These are phyloP conservation scores for Fusarium torreyae DNA, from an alignment of 2,329 filamentous ascomycete genomes.

Conservation along the genomic window DNA sequence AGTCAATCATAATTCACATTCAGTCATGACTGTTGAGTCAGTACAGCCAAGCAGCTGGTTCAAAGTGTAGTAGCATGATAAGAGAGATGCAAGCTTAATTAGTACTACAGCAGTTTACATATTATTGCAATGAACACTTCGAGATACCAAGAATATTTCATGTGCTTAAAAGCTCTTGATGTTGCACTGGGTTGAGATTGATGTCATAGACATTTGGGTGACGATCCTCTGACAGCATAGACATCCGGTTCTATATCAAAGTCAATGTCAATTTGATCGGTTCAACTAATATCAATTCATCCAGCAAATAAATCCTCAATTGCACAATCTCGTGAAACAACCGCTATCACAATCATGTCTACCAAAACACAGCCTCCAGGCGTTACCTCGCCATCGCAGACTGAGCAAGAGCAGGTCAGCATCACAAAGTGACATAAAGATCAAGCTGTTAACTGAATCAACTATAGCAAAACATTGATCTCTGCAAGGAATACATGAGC, in stretches of 20 bases:
- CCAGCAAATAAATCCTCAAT: not conserved
- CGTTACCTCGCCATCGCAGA: conserved; percentile 16
- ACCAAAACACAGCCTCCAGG: conserved; percentile 8
- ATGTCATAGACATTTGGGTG: conserved; percentile 22
- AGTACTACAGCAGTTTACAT: too few relatives aligned
- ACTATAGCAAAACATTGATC: conserved; percentile 16
- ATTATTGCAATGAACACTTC: not conserved
- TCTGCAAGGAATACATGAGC: conserved; percentile 37
- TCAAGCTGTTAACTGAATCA: not conserved
- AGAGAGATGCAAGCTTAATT: too few relatives aligned
- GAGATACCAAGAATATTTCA: not conserved
- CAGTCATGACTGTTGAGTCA: too few relatives aligned
- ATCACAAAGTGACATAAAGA: not conserved
- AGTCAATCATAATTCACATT: too few relatives aligned
- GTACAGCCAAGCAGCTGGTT: too few relatives aligned
- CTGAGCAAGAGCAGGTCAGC: conserved; percentile 23
- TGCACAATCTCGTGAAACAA: too few relatives aligned
- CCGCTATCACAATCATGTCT: not conserved
- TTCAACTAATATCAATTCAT: not conserved
- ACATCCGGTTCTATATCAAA: too few relatives aligned
- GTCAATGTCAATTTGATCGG: not conserved
- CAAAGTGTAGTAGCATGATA: too few relatives aligned
- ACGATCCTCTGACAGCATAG: conserved; percentile 27
- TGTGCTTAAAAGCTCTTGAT: not conserved
- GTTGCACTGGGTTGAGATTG: not conserved